phyloP scores from a whole-genome alignment of 805 yeast genomes.

The Candida easanensis region DNA sequence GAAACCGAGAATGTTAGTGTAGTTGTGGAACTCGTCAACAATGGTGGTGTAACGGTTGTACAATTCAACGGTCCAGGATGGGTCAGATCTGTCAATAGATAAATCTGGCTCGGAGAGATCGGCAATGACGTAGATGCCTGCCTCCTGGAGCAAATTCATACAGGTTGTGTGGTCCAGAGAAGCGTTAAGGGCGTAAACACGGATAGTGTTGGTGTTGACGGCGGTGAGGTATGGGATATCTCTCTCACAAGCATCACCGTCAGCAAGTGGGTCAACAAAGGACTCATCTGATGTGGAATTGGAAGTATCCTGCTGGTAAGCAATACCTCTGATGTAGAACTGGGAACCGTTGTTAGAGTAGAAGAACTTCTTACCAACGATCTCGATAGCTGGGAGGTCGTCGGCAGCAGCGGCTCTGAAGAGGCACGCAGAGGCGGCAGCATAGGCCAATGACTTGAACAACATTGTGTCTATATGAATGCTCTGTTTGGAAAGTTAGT shows the following conservation, averaged over 20 bases:
- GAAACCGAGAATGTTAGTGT: slow-evolving; percentile 75
- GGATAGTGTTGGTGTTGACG: slow-evolving; percentile 63
- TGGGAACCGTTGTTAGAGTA: slow-evolving; percentile 76
- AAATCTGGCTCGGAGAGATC: slow-evolving; percentile 68
- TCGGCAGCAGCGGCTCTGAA: slow-evolving; percentile 35
- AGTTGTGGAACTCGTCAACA: slow-evolving; percentile 64
- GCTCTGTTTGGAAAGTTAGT: too few species aligned
- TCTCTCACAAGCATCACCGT: slow-evolving; percentile 57
- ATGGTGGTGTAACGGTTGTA: slow-evolving; percentile 67
- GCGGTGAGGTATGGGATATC: slow-evolving; percentile 69
- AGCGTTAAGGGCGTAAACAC: slow-evolving; percentile 75
- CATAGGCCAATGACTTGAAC: slow-evolving; percentile 31
- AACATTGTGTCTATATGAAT: slow-evolving; percentile 28
- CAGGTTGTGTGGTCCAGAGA: slow-evolving; percentile 63
- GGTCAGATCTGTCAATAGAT: slow-evolving; percentile 60
- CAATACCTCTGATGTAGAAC: slow-evolving; percentile 74
- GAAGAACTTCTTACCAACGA: slow-evolving; percentile 76
- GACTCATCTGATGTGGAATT: slow-evolving; percentile 41
- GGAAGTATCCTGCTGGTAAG: slow-evolving; percentile 70
- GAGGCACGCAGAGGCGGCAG: slow-evolving; percentile 35
- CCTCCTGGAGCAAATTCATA: slow-evolving; percentile 63
- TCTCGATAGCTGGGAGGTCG: slow-evolving; percentile 62
- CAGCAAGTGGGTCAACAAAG: slow-evolving; percentile 72
- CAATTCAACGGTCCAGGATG: slow-evolving; percentile 62
- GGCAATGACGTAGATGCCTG: slow-evolving; percentile 79